Base-by-base conservation (phyloP, 768 basidiomycete species). In the Boletus sp. region DNA sequence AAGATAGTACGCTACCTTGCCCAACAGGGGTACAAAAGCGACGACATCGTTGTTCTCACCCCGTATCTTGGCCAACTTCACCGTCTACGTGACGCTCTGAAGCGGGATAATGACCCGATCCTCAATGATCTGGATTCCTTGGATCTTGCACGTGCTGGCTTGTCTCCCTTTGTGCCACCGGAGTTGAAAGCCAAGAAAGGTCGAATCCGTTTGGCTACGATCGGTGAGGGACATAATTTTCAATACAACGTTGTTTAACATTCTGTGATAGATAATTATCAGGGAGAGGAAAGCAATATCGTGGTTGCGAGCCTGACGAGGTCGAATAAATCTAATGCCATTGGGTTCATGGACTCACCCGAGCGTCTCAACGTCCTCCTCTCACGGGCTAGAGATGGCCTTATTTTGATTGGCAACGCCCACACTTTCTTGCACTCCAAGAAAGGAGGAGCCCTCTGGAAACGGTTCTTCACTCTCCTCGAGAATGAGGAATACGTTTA, bases 271-370 rank as follows among this genome's bases (percentile, higher is more conserved):
- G 87, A 89, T 58, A 89, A 89, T 62, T 89, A 87, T 58, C 87
- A 89, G 61, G 87, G 87, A 10, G 87, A 89, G 62, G 87, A 89
- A 65, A 83, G 83, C 51, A 78, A 88, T 28, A 83, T 90, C 49
- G 85, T 89, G 20, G 71, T 89, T 28, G 75, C 77, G 7, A 82
- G 80, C 7, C 69, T 89, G 11, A 86, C 84, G 0, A 67, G 87
- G 41, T 86, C 86, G 62, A 89, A 89, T 57, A 8, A 71, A 0
- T 63, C 71, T 0, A 66, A 78, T 49, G 76, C 83, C 56, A 89
- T 89, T 36, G 87, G 88, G 0, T 89, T 89, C 70, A 87, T 89
- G 86, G 78, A 70, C 48, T 77, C 86, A 3, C 82, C 84, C 0
- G 84, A 89, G 69, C 81, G 88, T 10, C 71, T 89, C 28, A 89